Evolutionary conservation across 163 green algal genomes (phyloP).

Genomic region (Scenedesmus sp.): DNA sequence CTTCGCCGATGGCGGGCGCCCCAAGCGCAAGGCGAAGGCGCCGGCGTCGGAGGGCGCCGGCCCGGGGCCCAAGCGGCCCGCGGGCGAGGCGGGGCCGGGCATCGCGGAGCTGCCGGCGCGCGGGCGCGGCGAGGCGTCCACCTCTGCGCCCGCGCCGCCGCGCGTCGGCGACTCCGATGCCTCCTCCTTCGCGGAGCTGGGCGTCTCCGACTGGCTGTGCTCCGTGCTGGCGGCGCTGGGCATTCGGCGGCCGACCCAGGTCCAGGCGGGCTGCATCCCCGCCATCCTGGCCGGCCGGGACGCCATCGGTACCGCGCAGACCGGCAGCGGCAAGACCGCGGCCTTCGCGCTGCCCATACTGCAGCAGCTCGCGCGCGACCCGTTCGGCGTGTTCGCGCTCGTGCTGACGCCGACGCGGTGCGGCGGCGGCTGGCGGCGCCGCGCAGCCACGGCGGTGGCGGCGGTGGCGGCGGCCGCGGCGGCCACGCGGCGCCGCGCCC

Average conservation of each 20-base stretch:
- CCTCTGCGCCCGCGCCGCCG: no score
- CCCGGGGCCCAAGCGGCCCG: no score
- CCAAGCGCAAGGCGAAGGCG: no score
- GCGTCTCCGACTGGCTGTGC: slow-evolving; percentile 84
- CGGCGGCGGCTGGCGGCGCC: not conserved
- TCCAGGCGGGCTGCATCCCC: slow-evolving; percentile 85
- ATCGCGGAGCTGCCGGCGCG: no score
- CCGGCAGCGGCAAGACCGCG: slow-evolving; percentile 94
- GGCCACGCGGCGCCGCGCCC: no score
- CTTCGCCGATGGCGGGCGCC: no score
- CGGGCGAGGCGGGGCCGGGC: no score
- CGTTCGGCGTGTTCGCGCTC: slow-evolving; percentile 88
- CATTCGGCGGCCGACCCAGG: slow-evolving; percentile 72
- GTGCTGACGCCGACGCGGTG: slow-evolving; percentile 90
- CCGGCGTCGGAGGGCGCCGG: no score
- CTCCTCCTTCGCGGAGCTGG: slow-evolving; percentile 77
- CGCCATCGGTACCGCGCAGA: slow-evolving; percentile 91
- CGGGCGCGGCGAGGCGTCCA: no score
- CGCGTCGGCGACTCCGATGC: no score
- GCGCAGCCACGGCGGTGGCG: no score
- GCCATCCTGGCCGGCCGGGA: slow-evolving; percentile 81
- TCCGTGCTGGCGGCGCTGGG: slow-evolving; percentile 73
- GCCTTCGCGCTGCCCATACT: slow-evolving; percentile 94
- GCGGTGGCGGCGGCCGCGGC: no score
- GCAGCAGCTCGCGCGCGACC: slow-evolving; percentile 83